Conservation (phyloP, 2,329 filamentous ascomycete species). For the Xylaria sp. region DNA sequence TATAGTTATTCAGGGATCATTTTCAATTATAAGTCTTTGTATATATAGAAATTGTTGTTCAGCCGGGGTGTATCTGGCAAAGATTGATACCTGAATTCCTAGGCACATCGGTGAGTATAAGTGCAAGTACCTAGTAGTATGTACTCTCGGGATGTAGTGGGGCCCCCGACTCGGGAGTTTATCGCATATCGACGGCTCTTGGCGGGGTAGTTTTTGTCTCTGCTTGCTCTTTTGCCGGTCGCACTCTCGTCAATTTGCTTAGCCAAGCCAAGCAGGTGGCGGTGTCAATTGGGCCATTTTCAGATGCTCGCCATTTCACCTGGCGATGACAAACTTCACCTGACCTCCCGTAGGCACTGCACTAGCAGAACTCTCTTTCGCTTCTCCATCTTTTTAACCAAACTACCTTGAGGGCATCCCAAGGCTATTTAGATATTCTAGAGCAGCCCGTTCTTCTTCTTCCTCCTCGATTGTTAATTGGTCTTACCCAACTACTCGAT, state of each 20-base stretch:
- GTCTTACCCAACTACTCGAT: neutral
- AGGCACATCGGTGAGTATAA: too few relatives aligned
- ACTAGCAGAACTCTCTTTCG: neutral
- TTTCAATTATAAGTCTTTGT: too few relatives aligned
- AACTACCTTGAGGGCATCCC: too few relatives aligned
- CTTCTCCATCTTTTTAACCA: neutral
- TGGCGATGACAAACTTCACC: neutral
- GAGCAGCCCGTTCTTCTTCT: neutral
- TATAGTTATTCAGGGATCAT: too few relatives aligned
- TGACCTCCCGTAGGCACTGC: neutral
- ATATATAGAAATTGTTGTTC: too few relatives aligned
- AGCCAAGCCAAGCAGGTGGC: neutral
- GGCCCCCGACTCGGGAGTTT: too few relatives aligned
- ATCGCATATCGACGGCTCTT: conserved; percentile 28
- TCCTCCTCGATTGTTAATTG: neutral
- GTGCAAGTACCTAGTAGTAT: too few relatives aligned
- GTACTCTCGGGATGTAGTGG: too few relatives aligned
- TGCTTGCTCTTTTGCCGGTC: neutral
- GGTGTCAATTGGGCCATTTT: conserved; percentile 3
- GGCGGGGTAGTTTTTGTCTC: conserved; percentile 16
- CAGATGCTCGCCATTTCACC: conserved; percentile 10
- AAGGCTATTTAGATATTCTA: too few relatives aligned
- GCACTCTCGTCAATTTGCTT: too few relatives aligned
- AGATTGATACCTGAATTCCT: too few relatives aligned
- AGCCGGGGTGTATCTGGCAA: too few relatives aligned